Evolutionary conservation across 1,139 yeast species (phyloP).

Genomic region (Hemisphaericaspora subhashii): DNA sequence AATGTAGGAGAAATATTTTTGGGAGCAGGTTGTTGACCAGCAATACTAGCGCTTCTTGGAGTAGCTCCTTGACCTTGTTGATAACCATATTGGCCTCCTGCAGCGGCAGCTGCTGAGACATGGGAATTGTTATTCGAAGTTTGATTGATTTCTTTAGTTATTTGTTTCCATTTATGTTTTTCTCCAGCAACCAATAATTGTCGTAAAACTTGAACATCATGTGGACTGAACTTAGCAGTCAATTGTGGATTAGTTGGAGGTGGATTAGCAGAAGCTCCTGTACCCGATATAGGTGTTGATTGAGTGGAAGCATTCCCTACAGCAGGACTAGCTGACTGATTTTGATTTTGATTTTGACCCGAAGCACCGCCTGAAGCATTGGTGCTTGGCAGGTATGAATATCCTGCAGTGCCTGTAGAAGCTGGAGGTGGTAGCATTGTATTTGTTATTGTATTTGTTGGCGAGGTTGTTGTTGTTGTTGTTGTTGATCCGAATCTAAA

Average conservation of each 20-base stretch:
- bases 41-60: conserved; percentile 10
- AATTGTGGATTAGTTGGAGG: conserved; percentile 14
- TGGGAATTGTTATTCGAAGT: conserved; percentile 14
- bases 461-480: conserved; percentile 5
- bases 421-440: conserved; percentile 6
- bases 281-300: conserved; percentile 11
- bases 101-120: conserved; percentile 19
- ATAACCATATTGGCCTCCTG: conserved; percentile 10
- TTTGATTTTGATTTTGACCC: background rate
- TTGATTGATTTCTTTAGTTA: conserved; percentile 43
- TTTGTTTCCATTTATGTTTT: conserved; percentile 49
- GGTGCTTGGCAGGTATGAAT: conserved; percentile 5
- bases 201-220: conserved; percentile 39
- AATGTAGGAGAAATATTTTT: conserved; percentile 47
- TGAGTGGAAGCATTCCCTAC: background rate
- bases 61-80: conserved; percentile 6
- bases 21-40: conserved; percentile 12
- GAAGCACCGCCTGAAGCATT: conserved; percentile 1
- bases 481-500: conserved; percentile 3
- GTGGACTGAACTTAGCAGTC: conserved; percentile 31
- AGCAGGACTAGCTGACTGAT: background rate
- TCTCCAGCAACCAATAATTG: conserved; percentile 44
- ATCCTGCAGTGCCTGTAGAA: conserved; percentile 5
- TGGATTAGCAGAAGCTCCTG: conserved; percentile 15
- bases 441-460: conserved; percentile 2